Evolutionary conservation across 2,329 filamentous ascomycete species (phyloP).

Genomic region (Colletotrichum falcatum): DNA sequence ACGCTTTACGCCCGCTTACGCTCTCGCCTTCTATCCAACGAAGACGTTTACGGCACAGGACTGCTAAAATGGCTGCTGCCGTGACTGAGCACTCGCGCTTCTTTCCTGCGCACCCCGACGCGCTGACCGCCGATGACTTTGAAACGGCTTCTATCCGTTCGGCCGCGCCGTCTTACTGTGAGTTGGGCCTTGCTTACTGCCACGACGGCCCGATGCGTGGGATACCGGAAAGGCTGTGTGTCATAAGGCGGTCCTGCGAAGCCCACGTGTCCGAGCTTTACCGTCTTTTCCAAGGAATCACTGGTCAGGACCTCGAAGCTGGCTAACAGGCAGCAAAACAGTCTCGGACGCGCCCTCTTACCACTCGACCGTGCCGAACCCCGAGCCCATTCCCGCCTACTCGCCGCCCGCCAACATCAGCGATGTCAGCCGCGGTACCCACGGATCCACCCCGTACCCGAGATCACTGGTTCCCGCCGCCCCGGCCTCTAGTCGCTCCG

Average conservation of each 20-base stretch:
- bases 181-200: slow-evolving; percentile 47
- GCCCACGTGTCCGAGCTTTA: slow-evolving; percentile 11
- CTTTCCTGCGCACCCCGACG: slow-evolving; percentile 43
- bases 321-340: slow-evolving; percentile 45
- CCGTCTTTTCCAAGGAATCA: background rate
- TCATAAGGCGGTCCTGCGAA: background rate
- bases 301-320: background rate
- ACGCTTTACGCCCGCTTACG: background rate
- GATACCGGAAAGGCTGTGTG: background rate
- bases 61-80: slow-evolving; percentile 31
- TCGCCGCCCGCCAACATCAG: slow-evolving; percentile 52
- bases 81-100: slow-evolving; percentile 32
- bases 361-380: slow-evolving; percentile 64
- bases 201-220: slow-evolving; percentile 4
- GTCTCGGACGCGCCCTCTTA: slow-evolving; percentile 75
- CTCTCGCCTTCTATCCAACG: background rate
- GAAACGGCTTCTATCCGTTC: slow-evolving; percentile 76
- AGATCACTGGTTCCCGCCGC: slow-evolving; percentile 35
- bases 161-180: slow-evolving; percentile 75
- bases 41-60: background rate
- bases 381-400: slow-evolving; percentile 64
- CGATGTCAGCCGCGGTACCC: slow-evolving; percentile 35
- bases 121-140: slow-evolving; percentile 65
- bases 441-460: slow-evolving; percentile 41
- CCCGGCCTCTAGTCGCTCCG: slow-evolving; percentile 46